Evolutionary conservation across 1,284 basidiomycete genomes (phyloP).

Genomic region (Melampsora occidentalis): DNA sequence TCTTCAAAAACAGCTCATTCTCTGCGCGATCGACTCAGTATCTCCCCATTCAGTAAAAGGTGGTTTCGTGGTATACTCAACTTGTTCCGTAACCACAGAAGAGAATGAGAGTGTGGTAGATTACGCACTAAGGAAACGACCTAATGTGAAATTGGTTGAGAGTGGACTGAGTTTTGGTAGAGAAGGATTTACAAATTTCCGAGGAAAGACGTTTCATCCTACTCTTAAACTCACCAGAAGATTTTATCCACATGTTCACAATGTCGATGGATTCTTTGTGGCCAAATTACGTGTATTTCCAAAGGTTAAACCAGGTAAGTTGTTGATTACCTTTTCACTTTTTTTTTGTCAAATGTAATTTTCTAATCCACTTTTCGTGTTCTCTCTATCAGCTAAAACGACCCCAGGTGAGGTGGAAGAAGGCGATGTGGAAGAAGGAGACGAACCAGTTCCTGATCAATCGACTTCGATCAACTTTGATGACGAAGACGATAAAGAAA

Average conservation of each 20-base stretch:
- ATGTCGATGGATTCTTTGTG: conserved; percentile 97
- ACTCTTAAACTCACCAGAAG: conserved; percentile 77
- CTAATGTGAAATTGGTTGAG: conserved; percentile 90
- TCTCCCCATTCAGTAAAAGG: conserved; percentile 84
- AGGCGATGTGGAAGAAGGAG: conserved; percentile 38
- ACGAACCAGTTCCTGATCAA: no score
- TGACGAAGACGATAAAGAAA: conserved; percentile 47
- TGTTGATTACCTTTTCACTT: background rate
- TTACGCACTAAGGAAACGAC: conserved; percentile 94
- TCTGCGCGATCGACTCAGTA: conserved; percentile 96
- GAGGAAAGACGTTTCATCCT: conserved; percentile 81
- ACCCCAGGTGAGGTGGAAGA: conserved; percentile 50
- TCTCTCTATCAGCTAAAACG: conserved; percentile 22
- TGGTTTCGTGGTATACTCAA: conserved; percentile 95
- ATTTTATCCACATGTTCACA: conserved; percentile 65
- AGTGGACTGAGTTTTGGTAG: conserved; percentile 90
- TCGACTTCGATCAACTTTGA: conserved; percentile 44
- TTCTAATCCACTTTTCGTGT: background rate
- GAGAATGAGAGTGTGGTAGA: conserved; percentile 98
- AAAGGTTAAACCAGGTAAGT: conserved; percentile 61
- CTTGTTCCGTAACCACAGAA: conserved; percentile 95
- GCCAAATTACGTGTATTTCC: conserved; percentile 94
- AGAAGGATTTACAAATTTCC: conserved; percentile 83
- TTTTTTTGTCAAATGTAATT: background rate
- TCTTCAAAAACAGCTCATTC: conserved; percentile 95